Percentiles rank a stretch among this genome's conserved stretches.
These are phyloP conservation scores for Amanita exitialis DNA, from an alignment of 768 basidiomycete genomes.

Conservation along the genomic window DNA sequence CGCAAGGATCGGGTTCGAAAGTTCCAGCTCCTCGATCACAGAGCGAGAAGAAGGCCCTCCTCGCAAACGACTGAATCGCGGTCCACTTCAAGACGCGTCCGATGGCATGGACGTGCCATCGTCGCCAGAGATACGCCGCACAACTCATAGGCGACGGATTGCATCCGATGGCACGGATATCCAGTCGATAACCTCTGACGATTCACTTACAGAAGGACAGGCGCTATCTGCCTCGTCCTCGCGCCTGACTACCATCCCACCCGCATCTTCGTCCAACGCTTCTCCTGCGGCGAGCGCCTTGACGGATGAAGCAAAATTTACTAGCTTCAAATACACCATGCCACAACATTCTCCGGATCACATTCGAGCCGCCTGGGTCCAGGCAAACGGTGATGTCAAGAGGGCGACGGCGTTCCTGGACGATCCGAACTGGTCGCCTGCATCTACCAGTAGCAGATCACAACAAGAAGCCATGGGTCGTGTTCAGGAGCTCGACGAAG, in stretches of 20 bases:
- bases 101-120: slow-evolving; percentile 35
- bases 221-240: slow-evolving; percentile 33
- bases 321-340: slow-evolving; percentile 53
- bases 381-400: slow-evolving; percentile 50
- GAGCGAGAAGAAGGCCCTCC: slow-evolving; percentile 54
- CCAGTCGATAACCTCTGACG: slow-evolving; percentile 58
- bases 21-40: slow-evolving; percentile 22
- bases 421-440: slow-evolving; percentile 44
- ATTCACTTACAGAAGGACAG: slow-evolving; percentile 45
- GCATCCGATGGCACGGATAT: slow-evolving; percentile 25
- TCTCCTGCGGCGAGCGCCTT: slow-evolving; percentile 18
- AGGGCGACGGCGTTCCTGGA: slow-evolving; percentile 48
- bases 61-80: slow-evolving; percentile 59
- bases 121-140: slow-evolving; percentile 51
- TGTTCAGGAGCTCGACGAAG: slow-evolving; percentile 66
- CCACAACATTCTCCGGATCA: slow-evolving; percentile 33
- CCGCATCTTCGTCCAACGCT: slow-evolving; percentile 19
- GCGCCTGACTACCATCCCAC: slow-evolving; percentile 46
- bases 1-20: slow-evolving; percentile 25
- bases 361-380: slow-evolving; percentile 59
- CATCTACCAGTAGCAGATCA: slow-evolving; percentile 14
- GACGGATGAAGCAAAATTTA: slow-evolving; percentile 32
- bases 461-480: slow-evolving; percentile 40
- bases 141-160: slow-evolving; percentile 38
- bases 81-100: slow-evolving; percentile 26